phyloP scores from a whole-genome alignment of 1,139 yeast species.

The Geotrichum citri-aurantii region DNA sequence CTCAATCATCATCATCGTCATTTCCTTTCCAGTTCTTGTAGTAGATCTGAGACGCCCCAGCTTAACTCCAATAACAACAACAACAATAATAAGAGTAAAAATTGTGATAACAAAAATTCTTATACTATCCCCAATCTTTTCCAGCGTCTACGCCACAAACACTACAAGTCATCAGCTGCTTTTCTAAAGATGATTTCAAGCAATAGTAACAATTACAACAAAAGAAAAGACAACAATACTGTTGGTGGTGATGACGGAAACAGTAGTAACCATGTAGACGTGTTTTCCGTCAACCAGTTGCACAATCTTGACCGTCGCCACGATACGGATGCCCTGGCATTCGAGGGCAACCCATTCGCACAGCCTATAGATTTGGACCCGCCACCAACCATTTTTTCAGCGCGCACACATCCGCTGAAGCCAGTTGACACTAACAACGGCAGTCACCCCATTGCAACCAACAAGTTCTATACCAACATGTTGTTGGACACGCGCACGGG shows the following conservation, averaged over 20 bases:
- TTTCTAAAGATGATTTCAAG: no score
- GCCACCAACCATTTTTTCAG: conserved; percentile 6
- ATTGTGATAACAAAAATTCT: no score
- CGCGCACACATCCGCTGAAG: conserved; percentile 12
- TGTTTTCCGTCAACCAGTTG: neutral
- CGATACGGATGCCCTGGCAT: neutral
- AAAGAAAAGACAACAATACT: no score
- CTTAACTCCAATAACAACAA: neutral
- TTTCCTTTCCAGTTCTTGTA: neutral
- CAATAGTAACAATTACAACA: no score
- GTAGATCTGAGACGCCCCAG: neutral
- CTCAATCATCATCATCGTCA: neutral
- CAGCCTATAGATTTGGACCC: neutral
- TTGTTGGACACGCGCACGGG: conserved; percentile 50
- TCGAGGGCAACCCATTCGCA: neutral
- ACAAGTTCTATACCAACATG: conserved; percentile 78
- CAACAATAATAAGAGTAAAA: no score
- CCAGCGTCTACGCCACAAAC: no score
- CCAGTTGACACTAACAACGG: conserved; percentile 1
- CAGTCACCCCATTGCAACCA: conserved; percentile 65
- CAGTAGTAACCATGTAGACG: no score
- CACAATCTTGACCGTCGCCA: neutral
- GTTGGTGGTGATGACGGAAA: no score
- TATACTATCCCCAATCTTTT: no score
- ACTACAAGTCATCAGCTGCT: no score